Evolutionary conservation across 495 filamentous ascomycete species (phyloP), one percentile per base, ranked within the genome.

Genomic region (Patellaria atrata): DNA sequence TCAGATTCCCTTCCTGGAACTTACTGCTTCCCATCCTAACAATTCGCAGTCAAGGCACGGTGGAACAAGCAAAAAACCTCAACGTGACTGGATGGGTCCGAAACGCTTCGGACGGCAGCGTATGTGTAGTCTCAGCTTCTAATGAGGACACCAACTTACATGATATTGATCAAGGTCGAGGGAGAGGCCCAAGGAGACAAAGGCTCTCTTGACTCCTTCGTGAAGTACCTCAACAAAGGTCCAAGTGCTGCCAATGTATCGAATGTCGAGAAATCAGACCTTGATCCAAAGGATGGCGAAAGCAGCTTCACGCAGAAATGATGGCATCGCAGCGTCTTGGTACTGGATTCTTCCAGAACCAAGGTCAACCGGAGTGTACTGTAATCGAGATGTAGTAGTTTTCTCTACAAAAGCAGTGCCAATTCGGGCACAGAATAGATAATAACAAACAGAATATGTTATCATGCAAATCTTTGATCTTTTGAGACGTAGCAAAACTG

Each of bases 171-270:
- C 5, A 41, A 89, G 79, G 84, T 94, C n/a, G 74, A 79, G 53
- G 86, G 86, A 25, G 86, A 94, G 59, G 83, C 76, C 2, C 86
- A 94, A 48, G 86, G 86, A 21, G 56, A 67, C 10, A 63, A 73
- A 7, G 62, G 71, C 8, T 53, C 62, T 3, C 47, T 94, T 26
- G 57, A 77, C 33, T 65, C 70, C 16, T 76, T 91, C 31, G 53
- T 94, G 8, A 73, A 80, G 43, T 75, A 82, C 41, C 63, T 94
- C 31, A 64, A 85, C 48, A 71, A 67, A 37, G 86, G 86, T 0
- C 83, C 83, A 0, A 44, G 49, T 0, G 55, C 65, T 11, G 72
- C 83, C 10, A 62, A 73, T 15, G 84, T 93, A 0, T 67, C 73
- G 13, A 75, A 71, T 47, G 50, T 91, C 20, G 77, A 89, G 52